Base-by-base conservation (phyloP, 805 yeast species). In the Wickerhamiella kurtzmanii region DNA sequence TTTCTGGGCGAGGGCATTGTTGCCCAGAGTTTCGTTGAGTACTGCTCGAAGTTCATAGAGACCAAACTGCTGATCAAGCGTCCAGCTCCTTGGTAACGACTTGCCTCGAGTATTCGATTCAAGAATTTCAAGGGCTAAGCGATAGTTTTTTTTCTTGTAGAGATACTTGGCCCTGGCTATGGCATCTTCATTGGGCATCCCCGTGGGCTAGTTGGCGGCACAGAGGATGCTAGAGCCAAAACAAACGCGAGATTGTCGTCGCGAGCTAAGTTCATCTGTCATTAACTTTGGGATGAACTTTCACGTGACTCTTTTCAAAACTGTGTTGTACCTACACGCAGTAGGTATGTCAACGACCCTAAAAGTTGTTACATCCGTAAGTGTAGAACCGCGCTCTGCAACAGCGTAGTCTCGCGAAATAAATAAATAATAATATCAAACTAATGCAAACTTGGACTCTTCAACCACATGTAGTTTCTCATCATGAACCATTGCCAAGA, bases 401-500 rank as follows among this genome's bases (percentile, higher is more conserved):
- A 32, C 35, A 32, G 35, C 15, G 35, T n/a, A n/a, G n/a, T n/a
- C n/a, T n/a, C n/a, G n/a, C n/a, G n/a, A n/a, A n/a, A n/a, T n/a
- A n/a, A n/a, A n/a, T n/a, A 28, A 17, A 22, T 44, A 17, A 48
- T 17, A 8, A 21, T 18, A 35, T 15, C 3, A 37, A 28, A 9
- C 16, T 37, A 44, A 6, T 15, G 18, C 41, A 72, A 63, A 73
- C 22, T 55, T 56, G 5, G 65, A 69, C 15, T 63, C 66, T n/a
- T 51, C 55, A 20, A 57, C 43, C 32, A 25, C 32, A 28, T 58
- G 63, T 35, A 75, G 56, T 51, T 62, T 62, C 16, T 64, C 72
- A 44, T 72, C 74, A 17, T 67, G 72, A 3, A 71, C 72, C 63
- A 72, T 64, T 20, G 57, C 54, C 22, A 63, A 59, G 45, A 75